phyloP scores from a whole-genome alignment of 2,329 filamentous ascomycete genomes.

The Penicillium janthinellum region DNA sequence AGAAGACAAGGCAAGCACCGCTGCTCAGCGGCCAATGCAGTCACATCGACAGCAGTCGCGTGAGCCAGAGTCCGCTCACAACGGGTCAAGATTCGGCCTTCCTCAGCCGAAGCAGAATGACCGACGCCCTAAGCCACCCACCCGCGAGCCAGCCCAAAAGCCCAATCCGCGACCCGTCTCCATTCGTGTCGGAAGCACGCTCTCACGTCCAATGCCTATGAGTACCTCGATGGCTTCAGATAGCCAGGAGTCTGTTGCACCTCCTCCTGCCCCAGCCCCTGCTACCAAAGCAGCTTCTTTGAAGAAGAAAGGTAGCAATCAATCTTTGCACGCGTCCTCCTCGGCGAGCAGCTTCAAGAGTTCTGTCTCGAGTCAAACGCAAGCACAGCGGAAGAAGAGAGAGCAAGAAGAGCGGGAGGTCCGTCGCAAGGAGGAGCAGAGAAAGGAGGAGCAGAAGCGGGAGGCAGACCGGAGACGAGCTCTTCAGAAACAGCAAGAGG shows the following conservation, averaged over 20 bases:
- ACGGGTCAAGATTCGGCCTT: conserved; percentile 33
- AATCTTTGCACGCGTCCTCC: conserved; percentile 60
- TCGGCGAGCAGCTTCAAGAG: conserved; percentile 64
- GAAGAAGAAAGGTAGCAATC: conserved; percentile 68
- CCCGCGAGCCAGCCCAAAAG: conserved; percentile 47
- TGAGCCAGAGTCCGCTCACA: conserved; percentile 34
- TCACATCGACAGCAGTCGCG: conserved; percentile 32
- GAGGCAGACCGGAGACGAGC: conserved; percentile 62
- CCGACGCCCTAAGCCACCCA: conserved; percentile 48
- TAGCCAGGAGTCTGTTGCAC: conserved; percentile 57
- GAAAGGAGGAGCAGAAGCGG: conserved; percentile 72
- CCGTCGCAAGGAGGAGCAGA: conserved; percentile 73
- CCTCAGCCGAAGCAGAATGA: conserved; percentile 40
- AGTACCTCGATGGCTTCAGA: conserved; percentile 57
- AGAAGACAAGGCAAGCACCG: conserved; percentile 31
- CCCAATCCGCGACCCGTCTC: conserved; percentile 51
- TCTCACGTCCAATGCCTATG: conserved; percentile 48
- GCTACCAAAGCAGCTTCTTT: conserved; percentile 50
- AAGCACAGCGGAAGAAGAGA: conserved; percentile 74
- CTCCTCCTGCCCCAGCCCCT: conserved; percentile 48
- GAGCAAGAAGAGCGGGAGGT: conserved; percentile 81
- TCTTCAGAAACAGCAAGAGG: conserved; percentile 56
- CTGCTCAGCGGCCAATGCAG: conserved; percentile 29
- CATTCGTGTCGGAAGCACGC: conserved; percentile 52
- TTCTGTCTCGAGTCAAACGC: conserved; percentile 60